Evolutionary conservation across 2,329 filamentous ascomycete genomes (phyloP).

Genomic region (Pseudohalonectria lignicola): DNA sequence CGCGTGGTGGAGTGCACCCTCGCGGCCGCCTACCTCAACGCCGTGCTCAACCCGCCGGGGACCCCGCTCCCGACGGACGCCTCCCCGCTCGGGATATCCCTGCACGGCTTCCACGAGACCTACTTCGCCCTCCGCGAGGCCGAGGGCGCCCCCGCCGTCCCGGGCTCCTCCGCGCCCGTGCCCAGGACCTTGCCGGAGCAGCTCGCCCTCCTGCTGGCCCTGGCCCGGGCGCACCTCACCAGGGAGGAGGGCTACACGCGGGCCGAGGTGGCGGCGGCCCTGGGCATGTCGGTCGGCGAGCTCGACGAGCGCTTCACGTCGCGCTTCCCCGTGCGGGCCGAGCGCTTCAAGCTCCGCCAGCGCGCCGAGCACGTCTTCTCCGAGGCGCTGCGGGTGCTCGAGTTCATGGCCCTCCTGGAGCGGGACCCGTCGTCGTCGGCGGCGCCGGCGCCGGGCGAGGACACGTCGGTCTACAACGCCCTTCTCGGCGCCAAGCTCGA

Average conservation of each 20-base stretch:
- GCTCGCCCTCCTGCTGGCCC: slow-evolving; percentile 59
- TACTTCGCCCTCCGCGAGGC: slow-evolving; percentile 53
- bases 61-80: slow-evolving; percentile 63
- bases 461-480: slow-evolving; percentile 50
- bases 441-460: slow-evolving; percentile 33
- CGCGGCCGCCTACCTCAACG: slow-evolving; percentile 60
- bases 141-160: slow-evolving; percentile 18
- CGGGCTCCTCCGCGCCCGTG: no score
- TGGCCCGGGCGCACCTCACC: slow-evolving; percentile 60
- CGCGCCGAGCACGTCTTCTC: slow-evolving; percentile 83
- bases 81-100: slow-evolving; percentile 69
- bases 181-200: slow-evolving; percentile 44
- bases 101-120: slow-evolving; percentile 78
- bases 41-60: slow-evolving; percentile 41
- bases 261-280: slow-evolving; percentile 63
- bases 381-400: slow-evolving; percentile 76
- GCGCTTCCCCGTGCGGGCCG: slow-evolving; percentile 79
- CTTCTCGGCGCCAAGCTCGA: slow-evolving; percentile 78
- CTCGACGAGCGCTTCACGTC: slow-evolving; percentile 73
- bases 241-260: slow-evolving; percentile 80
- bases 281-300: slow-evolving; percentile 58
- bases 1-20: slow-evolving; percentile 92
- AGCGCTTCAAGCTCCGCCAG: slow-evolving; percentile 78
- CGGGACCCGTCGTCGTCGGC: slow-evolving; percentile 21
- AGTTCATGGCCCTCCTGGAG: slow-evolving; percentile 72